Conservation (phyloP, 306 rosid genomes). For the Neltuma alba region DNA sequence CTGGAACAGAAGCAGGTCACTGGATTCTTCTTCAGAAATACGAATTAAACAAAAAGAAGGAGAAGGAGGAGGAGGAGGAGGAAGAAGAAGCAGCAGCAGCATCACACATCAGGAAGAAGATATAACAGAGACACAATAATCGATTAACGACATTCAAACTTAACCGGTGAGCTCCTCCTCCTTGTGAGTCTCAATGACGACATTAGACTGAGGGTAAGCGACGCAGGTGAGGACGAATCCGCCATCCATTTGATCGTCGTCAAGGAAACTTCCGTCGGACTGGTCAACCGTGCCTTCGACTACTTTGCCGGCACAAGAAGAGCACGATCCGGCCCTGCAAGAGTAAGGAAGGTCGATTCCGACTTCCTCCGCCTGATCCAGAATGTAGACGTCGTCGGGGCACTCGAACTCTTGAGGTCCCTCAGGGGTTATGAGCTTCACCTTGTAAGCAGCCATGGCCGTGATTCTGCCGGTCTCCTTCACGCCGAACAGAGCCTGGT, state of each 20-base stretch:
- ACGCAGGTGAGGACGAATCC: constrained; percentile 83
- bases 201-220: constrained; percentile 60
- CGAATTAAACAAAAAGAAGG: not conserved
- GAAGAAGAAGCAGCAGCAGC: not conserved
- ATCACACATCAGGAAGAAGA: not conserved
- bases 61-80: too few species aligned
- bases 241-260: constrained; percentile 51
- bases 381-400: constrained; percentile 62
- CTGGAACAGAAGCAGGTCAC: not conserved
- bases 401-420: constrained; percentile 59
- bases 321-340: constrained; percentile 90
- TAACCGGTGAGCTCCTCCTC: constrained; percentile 71
- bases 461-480: constrained; percentile 49
- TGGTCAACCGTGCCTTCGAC: constrained; percentile 56
- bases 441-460: constrained; percentile 65
- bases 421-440: constrained; percentile 66
- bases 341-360: constrained; percentile 83
- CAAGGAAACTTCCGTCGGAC: constrained; percentile 78
- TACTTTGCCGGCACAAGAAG: constrained; percentile 75
- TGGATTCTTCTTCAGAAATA: not conserved
- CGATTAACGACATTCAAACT: not conserved
- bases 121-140: not conserved
- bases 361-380: constrained; percentile 67
- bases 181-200: constrained; percentile 81
- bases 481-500: constrained; percentile 57